Conservation (phyloP, 2,329 filamentous ascomycete species). For the Epichloe sibirici region DNA sequence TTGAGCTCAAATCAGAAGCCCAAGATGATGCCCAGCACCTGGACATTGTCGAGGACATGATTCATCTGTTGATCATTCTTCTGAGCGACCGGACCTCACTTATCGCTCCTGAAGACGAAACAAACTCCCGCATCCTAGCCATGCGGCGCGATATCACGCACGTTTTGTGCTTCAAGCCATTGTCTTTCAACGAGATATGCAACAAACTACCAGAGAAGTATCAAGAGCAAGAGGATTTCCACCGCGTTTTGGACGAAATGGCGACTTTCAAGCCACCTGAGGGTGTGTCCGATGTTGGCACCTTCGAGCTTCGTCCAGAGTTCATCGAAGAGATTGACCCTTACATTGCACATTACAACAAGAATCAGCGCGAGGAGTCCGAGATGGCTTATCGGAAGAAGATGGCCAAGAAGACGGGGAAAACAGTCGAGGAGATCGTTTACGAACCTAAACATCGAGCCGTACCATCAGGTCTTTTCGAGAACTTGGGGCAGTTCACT, state of each 20-base stretch:
- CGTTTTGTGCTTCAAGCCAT: slow-evolving; percentile 87
- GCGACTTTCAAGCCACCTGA: slow-evolving; percentile 83
- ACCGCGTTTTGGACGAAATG: slow-evolving; percentile 73
- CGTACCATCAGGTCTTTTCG: slow-evolving; percentile 67
- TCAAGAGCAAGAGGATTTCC: slow-evolving; percentile 79
- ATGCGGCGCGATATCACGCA: slow-evolving; percentile 87
- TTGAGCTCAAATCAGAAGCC: slow-evolving; percentile 56
- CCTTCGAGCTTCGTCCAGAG: slow-evolving; percentile 81
- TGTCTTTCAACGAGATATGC: slow-evolving; percentile 88
- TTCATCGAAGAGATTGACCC: slow-evolving; percentile 85
- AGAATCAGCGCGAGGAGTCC: slow-evolving; percentile 92
- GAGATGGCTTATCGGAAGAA: slow-evolving; percentile 80
- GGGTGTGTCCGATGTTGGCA: slow-evolving; percentile 82
- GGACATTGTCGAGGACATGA: slow-evolving; percentile 90
- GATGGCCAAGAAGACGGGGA: slow-evolving; percentile 78
- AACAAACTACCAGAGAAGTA: slow-evolving; percentile 79
- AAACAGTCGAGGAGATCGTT: slow-evolving; percentile 69
- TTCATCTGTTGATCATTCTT: slow-evolving; percentile 83
- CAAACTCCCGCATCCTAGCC: slow-evolving; percentile 51
- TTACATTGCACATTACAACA: slow-evolving; percentile 90
- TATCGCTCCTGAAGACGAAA: slow-evolving; percentile 53
- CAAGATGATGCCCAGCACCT: slow-evolving; percentile 82
- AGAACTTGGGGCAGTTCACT: slow-evolving; percentile 66
- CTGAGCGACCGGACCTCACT: slow-evolving; percentile 81
- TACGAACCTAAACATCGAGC: slow-evolving; percentile 76